Conservation (phyloP, 345 rosid genomes). For the Pugionium cornutum region DNA sequence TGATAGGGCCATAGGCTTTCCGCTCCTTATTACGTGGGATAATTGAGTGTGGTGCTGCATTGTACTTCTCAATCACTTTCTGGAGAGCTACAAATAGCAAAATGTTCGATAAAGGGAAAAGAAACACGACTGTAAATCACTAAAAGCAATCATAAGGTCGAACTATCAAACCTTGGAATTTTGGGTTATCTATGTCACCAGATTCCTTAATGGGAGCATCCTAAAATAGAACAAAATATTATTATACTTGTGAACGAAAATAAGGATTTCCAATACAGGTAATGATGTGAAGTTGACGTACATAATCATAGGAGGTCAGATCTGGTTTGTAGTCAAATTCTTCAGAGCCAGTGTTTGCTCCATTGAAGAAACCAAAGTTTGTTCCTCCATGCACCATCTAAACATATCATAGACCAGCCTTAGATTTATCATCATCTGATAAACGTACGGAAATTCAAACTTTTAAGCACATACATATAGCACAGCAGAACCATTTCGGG, state of each 20-base stretch:
- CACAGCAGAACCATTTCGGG: conserved; percentile 85
- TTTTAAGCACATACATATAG: conserved; percentile 65
- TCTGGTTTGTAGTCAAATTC: conserved; percentile 84
- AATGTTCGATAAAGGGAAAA: background rate
- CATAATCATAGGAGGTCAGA: conserved; percentile 95
- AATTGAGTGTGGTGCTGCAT: conserved; percentile 48
- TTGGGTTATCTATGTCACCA: conserved; percentile 77
- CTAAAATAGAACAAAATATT: conserved; percentile 44
- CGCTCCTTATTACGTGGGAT: conserved; percentile 50
- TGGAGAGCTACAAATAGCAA: conserved; percentile 57
- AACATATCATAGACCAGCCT: conserved; percentile 30
- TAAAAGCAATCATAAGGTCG: conserved; percentile 18
- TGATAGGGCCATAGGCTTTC: conserved; percentile 64
- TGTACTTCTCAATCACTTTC: conserved; percentile 57
- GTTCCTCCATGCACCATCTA: conserved; percentile 99
- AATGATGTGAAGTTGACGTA: conserved; percentile 36
- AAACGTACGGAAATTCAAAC: conserved; percentile 9
- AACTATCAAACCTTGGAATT: conserved; percentile 59
- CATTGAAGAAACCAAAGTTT: conserved; percentile 92
- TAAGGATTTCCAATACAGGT: conserved; percentile 15
- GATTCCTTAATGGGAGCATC: conserved; percentile 95
- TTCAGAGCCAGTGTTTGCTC: conserved; percentile 77
- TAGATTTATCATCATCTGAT: background rate
- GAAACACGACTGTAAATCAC: background rate
- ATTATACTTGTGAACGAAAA: background rate